Conservation (phyloP, 2,329 filamentous ascomycete species). For the Colletotrichum sp. region DNA sequence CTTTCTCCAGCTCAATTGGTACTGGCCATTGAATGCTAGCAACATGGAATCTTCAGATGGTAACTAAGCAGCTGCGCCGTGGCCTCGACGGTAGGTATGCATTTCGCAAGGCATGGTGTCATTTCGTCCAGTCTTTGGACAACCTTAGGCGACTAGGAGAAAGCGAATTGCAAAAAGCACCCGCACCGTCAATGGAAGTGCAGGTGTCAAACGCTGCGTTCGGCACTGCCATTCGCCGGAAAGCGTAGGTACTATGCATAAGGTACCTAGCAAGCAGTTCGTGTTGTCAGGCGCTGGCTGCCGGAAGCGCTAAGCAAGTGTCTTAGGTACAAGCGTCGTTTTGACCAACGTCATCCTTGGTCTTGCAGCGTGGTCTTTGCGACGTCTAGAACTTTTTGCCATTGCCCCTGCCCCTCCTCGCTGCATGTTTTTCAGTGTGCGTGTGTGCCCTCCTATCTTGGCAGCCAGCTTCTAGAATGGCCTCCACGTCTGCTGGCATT, state of each 20-base stretch:
- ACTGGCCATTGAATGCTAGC: neutral
- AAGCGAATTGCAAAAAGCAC: neutral
- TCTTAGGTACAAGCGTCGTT: neutral
- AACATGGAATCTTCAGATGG: neutral
- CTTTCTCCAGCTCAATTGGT: neutral
- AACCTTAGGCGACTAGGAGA: neutral
- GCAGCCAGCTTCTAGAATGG: neutral
- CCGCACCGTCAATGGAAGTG: neutral
- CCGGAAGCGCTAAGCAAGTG: neutral
- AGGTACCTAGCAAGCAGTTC: neutral
- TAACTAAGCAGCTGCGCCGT: neutral
- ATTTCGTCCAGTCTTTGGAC: neutral
- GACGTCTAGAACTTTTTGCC: neutral
- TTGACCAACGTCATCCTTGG: neutral
- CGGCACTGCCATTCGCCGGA: neutral
- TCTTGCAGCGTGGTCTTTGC: neutral
- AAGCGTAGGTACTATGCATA: neutral
- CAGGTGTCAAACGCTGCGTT: neutral
- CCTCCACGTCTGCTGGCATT: neutral
- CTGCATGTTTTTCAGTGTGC: neutral
- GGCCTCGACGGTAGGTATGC: neutral
- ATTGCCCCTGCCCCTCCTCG: neutral
- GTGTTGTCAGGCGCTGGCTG: slow-evolving; percentile 4
- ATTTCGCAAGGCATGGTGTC: neutral
- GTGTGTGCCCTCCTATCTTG: neutral